phyloP scores from a whole-genome alignment of 768 basidiomycete species.

The Panaeolus cyanescens region DNA sequence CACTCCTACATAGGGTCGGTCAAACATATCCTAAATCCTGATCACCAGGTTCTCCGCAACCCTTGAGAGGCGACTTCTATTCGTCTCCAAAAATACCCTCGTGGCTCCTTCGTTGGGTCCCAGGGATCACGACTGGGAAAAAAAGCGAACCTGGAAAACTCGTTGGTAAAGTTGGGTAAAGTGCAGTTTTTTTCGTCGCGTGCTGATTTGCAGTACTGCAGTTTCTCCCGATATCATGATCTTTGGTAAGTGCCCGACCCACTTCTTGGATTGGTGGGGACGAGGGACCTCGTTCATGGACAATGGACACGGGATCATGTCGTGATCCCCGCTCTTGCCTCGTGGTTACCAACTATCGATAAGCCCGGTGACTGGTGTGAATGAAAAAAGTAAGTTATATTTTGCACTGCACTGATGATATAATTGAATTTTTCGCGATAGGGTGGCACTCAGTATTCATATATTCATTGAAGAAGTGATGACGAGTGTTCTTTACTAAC shows the following conservation, averaged over 20 bases:
- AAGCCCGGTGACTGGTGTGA: not conserved
- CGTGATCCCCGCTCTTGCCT: not conserved
- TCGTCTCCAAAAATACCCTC: not conserved
- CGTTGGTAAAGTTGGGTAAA: no score
- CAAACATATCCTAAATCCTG: not conserved
- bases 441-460: not conserved
- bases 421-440: not conserved
- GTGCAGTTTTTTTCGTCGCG: not conserved
- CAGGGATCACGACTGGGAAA: not conserved
- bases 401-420: not conserved
- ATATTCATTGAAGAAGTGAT: no score
- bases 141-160: not conserved
- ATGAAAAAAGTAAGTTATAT: not conserved
- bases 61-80: not conserved
- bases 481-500: not conserved
- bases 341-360: not conserved
- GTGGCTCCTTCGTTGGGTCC: no score
- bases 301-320: not conserved
- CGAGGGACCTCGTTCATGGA: not conserved
- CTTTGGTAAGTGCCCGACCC: no score
- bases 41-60: not conserved
- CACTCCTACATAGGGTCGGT: no score
- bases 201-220: not conserved
- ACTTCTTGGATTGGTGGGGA: not conserved
- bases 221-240: not conserved